Percentiles rank a stretch among this genome's conserved stretches.
These are phyloP conservation scores for Leishmania braziliensis DNA, from an alignment of 208 protist genomes.

Conservation along the genomic window DNA sequence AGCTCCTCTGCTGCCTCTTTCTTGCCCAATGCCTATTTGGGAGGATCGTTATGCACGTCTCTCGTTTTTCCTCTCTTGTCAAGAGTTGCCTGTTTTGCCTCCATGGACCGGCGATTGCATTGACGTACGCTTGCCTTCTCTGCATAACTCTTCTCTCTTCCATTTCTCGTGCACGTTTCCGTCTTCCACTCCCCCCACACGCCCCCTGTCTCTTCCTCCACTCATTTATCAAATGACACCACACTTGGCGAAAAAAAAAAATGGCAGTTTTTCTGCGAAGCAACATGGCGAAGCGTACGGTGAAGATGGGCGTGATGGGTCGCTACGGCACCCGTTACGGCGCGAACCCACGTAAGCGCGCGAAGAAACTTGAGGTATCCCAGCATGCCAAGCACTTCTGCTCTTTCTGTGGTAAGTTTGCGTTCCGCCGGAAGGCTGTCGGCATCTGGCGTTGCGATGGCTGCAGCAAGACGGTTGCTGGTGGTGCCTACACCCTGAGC, in stretches of 20 bases:
- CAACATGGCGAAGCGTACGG: slow-evolving; percentile 97
- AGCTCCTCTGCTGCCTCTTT: neutral
- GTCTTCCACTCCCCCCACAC: slow-evolving; percentile 14
- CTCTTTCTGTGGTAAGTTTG: slow-evolving; percentile 98
- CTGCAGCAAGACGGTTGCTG: slow-evolving; percentile 97
- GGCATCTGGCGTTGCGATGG: slow-evolving; percentile 99
- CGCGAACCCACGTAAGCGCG: slow-evolving; percentile 98
- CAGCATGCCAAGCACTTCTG: slow-evolving; percentile 99
- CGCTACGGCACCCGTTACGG: slow-evolving; percentile 99
- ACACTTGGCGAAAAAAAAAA: neutral
- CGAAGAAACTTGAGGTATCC: slow-evolving; percentile 99
- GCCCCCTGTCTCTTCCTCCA: neutral
- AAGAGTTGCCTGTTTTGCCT: neutral
- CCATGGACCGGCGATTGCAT: neutral
- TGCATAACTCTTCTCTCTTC: slow-evolving; percentile 6
- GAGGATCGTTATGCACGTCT: neutral
- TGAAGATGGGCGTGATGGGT: slow-evolving; percentile 99
- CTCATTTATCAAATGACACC: neutral
- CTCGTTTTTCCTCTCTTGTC: neutral
- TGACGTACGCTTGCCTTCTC: neutral
- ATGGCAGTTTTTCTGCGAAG: slow-evolving; percentile 2
- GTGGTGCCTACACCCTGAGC: slow-evolving; percentile 97
- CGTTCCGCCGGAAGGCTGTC: slow-evolving; percentile 96
- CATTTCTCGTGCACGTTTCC: slow-evolving; percentile 18
- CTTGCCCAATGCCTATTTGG: neutral